These are phyloP conservation scores for Starmerella cellae DNA, from an alignment of 805 yeast genomes.

Conservation along the genomic window DNA sequence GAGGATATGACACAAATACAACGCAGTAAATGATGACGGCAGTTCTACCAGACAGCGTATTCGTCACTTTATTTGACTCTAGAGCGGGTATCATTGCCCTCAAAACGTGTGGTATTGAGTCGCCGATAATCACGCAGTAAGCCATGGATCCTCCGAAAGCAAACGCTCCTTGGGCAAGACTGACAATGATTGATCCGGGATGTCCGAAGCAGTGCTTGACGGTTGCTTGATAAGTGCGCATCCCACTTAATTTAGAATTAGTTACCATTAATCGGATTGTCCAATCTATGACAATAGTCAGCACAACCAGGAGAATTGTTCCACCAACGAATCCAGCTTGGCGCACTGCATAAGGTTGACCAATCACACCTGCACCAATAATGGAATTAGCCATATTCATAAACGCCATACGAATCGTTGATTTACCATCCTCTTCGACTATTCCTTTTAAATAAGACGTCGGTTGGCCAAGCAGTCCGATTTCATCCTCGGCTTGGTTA, in stretches of 20 bases:
- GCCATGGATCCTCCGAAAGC: slow-evolving; percentile 94
- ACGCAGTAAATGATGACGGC: slow-evolving; percentile 60
- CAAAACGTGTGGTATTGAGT: slow-evolving; percentile 82
- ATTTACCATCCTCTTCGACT: slow-evolving; percentile 28
- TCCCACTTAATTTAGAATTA: slow-evolving; percentile 66
- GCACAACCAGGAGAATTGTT: slow-evolving; percentile 40
- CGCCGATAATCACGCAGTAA: slow-evolving; percentile 88
- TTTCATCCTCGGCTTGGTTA: slow-evolving; percentile 12
- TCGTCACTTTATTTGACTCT: slow-evolving; percentile 28
- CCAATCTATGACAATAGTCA: slow-evolving; percentile 77
- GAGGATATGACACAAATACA: slow-evolving; percentile 62
- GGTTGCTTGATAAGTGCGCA: slow-evolving; percentile 71
- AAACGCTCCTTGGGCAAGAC: slow-evolving; percentile 70
- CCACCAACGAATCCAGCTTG: slow-evolving; percentile 75
- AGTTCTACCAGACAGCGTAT: slow-evolving; percentile 51
- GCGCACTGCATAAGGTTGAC: slow-evolving; percentile 78
- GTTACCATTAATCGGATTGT: slow-evolving; percentile 63
- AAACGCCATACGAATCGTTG: slow-evolving; percentile 71
- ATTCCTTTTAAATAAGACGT: slow-evolving; percentile 15
- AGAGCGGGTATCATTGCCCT: slow-evolving; percentile 44
- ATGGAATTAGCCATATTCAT: slow-evolving; percentile 96
- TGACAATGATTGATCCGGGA: slow-evolving; percentile 50
- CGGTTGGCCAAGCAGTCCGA: slow-evolving; percentile 22
- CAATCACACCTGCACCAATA: slow-evolving; percentile 90
- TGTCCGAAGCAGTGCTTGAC: slow-evolving; percentile 68